Base-by-base conservation (phyloP, 257 asterid species). In the Rauvolfia tetraphylla region DNA sequence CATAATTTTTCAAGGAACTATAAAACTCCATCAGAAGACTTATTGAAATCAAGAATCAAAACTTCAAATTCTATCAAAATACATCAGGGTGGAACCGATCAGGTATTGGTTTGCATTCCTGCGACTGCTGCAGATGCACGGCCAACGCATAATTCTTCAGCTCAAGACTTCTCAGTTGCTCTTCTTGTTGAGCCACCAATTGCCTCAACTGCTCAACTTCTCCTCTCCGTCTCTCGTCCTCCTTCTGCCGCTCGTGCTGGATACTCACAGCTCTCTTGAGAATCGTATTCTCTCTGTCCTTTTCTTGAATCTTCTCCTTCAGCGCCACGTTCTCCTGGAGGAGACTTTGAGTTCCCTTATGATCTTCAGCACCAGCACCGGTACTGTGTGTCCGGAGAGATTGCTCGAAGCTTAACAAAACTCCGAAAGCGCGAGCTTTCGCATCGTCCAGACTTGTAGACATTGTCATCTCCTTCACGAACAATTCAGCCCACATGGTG, bases 381-480 rank as follows among this genome's bases (percentile, higher is more conserved):
- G 82, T 79, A 73, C n/a, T n/a, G n/a, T 41, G 80, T n/a, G 79
- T 56, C 12, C 71, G 79, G 84, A 91, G 88, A 72, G 90, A 82
- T 79, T 85, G 88, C 86, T 86, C 93, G 81, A 91, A 82, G 63
- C 75, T 78, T 84, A 84, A 89, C 48, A 91, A 79, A 44, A 88
- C 83, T 15, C 68, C 73, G 0, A 88, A 74, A 6, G 88, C 90
- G 8, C 93, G 88, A 39, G 79, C 71, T 80, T 81, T 88, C 65
- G 93, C 97, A 75, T 91, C 97, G 67, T 89, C 92, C 27, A 90
- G 69, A 84, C 85, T 91, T 62, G 87, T 82, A 79, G 97, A 89
- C 54, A 53, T 84, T 79, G 71, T 77, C 95, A 91, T 86, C 85
- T 91, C 93, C 69, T 68, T 80, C 72, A 91, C 90, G 68, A 91